Conservation (phyloP, 495 filamentous ascomycete genomes). For the Aspergillus wentii region DNA sequence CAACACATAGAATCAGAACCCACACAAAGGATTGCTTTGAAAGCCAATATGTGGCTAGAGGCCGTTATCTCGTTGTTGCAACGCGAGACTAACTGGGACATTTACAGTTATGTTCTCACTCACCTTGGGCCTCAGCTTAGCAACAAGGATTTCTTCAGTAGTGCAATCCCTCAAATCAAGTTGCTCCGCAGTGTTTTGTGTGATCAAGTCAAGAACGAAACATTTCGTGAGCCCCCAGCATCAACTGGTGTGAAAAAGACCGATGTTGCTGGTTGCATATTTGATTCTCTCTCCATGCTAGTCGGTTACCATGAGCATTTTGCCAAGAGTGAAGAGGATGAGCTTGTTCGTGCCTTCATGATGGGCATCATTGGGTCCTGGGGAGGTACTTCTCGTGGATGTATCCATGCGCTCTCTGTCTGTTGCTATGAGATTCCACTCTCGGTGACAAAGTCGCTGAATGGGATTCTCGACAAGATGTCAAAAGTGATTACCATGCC, state of each 20-base stretch:
- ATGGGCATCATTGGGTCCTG: conserved; percentile 71
- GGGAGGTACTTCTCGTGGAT: conserved; percentile 82
- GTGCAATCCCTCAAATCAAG: conserved; percentile 65
- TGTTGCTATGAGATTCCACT: conserved; percentile 90
- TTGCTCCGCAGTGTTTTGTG: conserved; percentile 72
- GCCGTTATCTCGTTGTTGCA: conserved; percentile 67
- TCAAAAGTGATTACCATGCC: conserved; percentile 91
- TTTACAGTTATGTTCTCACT: conserved; percentile 85
- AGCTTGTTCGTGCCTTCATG: conserved; percentile 79
- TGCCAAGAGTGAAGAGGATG: conserved; percentile 79
- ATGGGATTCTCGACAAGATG: conserved; percentile 83
- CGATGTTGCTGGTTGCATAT: conserved; percentile 83
- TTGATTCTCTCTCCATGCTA: conserved; percentile 76
- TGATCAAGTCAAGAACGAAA: conserved; percentile 70
- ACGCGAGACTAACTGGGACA: conserved; percentile 82
- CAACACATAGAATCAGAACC: conserved; percentile 20
- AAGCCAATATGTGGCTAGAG: conserved; percentile 73
- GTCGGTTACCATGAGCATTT: conserved; percentile 85
- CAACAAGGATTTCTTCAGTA: conserved; percentile 81
- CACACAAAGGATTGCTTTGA: conserved; percentile 38
- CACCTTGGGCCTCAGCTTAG: conserved; percentile 84
- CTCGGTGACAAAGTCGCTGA: conserved; percentile 74
- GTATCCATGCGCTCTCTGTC: conserved; percentile 89
- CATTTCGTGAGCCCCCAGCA: conserved; percentile 69
- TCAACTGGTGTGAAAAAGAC: conserved; percentile 75